These are phyloP conservation scores for Zalaria obscura DNA, from an alignment of 2,329 filamentous ascomycete genomes.

Conservation along the genomic window DNA sequence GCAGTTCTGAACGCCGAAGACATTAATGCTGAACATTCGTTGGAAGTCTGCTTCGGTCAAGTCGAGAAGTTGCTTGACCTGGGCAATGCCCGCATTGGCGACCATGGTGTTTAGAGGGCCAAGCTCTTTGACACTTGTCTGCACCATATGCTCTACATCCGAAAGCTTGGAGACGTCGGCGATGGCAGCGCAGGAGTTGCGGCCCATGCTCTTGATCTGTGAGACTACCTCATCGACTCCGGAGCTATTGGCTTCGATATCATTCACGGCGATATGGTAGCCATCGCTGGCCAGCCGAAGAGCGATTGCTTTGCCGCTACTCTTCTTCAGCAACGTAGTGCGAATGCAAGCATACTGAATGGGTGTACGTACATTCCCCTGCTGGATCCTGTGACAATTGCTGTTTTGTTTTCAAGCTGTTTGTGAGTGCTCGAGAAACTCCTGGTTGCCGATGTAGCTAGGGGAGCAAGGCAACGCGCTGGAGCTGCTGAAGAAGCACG, in stretches of 20 bases:
- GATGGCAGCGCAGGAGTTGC: constrained; percentile 38
- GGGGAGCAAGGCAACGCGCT: background rate
- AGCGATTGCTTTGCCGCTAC: constrained; percentile 47
- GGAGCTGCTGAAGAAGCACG: background rate
- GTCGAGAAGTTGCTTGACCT: constrained; percentile 42
- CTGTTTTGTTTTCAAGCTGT: constrained; percentile 8
- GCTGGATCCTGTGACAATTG: constrained; percentile 21
- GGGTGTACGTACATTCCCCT: constrained; percentile 17
- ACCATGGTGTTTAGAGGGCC: constrained; percentile 41
- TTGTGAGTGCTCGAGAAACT: constrained; percentile 3
- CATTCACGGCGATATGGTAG: constrained; percentile 53
- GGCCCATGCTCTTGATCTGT: constrained; percentile 38
- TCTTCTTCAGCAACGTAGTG: background rate
- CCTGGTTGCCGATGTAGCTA: background rate
- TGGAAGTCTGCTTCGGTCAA: constrained; percentile 42
- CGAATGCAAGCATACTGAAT: background rate
- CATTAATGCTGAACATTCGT: constrained; percentile 50
- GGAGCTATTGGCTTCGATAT: constrained; percentile 38
- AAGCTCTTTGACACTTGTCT: constrained; percentile 36
- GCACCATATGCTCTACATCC: constrained; percentile 40
- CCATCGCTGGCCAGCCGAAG: constrained; percentile 50
- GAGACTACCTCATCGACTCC: constrained; percentile 38
- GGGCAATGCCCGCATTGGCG: constrained; percentile 48
- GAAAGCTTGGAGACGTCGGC: constrained; percentile 46
- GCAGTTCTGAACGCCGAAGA: constrained; percentile 51